Percentiles rank a stretch among this genome's conserved stretches.
Conservation (phyloP, 2,329 filamentous ascomycete species). For the Neodidymelliopsis sp. region DNA sequence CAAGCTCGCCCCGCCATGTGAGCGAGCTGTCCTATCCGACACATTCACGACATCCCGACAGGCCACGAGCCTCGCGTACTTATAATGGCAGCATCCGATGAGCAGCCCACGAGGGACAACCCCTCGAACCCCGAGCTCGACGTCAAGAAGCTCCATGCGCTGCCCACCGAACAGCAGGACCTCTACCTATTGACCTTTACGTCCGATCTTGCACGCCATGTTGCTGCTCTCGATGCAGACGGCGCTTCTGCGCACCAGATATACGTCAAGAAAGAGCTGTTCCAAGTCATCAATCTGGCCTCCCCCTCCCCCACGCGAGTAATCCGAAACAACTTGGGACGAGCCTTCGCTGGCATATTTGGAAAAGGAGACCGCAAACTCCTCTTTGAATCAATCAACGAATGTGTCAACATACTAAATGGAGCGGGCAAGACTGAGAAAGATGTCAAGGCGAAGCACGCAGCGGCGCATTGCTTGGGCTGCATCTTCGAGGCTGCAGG, state of each 20-base stretch:
- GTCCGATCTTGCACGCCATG: conserved; percentile 81
- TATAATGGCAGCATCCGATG: conserved; percentile 40
- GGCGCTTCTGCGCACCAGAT: conserved; percentile 88
- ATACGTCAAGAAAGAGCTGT: conserved; percentile 90
- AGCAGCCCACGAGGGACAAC: conserved; percentile 41
- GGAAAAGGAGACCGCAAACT: conserved; percentile 86
- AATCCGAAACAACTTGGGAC: conserved; percentile 86
- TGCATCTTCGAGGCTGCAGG: conserved; percentile 91
- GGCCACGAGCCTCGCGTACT: conserved; percentile 18
- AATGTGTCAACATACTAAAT: conserved; percentile 76
- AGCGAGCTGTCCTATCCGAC: conserved; percentile 18
- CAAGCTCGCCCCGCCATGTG: conserved; percentile 32
- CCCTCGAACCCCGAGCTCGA: conserved; percentile 80
- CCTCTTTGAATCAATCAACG: conserved; percentile 93
- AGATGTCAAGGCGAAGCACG: conserved; percentile 82
- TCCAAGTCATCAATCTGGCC: conserved; percentile 86
- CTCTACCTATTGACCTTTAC: conserved; percentile 91
- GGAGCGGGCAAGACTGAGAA: conserved; percentile 76
- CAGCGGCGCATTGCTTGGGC: conserved; percentile 84
- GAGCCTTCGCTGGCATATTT: conserved; percentile 84
- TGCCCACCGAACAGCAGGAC: conserved; percentile 94
- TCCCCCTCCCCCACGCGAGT: conserved; percentile 85
- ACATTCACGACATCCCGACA: conserved; percentile 12
- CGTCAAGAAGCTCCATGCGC: conserved; percentile 83
- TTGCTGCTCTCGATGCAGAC: conserved; percentile 75